A percentile compares a stretch with the other conserved stretches of the same genome.
These are phyloP conservation scores for Glomus cerebriforme DNA, from an alignment of 192 early-diverging fungal species.

Conservation along the genomic window DNA sequence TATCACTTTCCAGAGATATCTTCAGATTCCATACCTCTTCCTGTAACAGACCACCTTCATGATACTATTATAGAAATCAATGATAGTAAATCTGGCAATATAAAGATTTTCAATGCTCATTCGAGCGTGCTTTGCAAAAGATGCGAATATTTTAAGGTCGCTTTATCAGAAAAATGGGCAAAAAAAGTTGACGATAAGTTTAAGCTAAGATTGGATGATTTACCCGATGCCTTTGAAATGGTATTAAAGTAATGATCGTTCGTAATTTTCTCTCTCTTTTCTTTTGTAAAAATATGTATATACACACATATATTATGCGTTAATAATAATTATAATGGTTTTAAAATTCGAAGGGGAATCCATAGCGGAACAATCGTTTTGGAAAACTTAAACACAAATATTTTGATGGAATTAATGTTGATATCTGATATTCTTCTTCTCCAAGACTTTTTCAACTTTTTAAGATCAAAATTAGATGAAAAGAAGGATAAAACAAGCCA, in stretches of 20 bases:
- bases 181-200: slow-evolving; percentile 17
- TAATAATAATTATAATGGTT: not conserved
- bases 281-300: not conserved
- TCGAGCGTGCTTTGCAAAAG: slow-evolving; percentile 2
- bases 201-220: slow-evolving; percentile 6
- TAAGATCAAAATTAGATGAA: slow-evolving; percentile 7
- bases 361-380: not conserved
- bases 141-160: slow-evolving; percentile 20
- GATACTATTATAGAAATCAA: slow-evolving; percentile 22
- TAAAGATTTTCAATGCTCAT: slow-evolving; percentile 10
- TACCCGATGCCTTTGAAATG: slow-evolving; percentile 6
- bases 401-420: slow-evolving; percentile 4
- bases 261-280: not conserved
- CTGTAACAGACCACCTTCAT: not conserved
- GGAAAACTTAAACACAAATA: not conserved
- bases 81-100: not conserved
- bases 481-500: not conserved
- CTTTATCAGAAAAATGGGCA: slow-evolving; percentile 14
- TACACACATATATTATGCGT: too few species aligned
- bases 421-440: slow-evolving; percentile 16
- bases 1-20: not conserved
- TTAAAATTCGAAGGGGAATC: slow-evolving; percentile 1
- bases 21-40: not conserved
- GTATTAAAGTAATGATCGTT: slow-evolving; percentile 13
- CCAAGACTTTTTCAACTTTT: not conserved